Conservation (phyloP, 768 basidiomycete genomes). For the Leccinum fibrillosum region DNA sequence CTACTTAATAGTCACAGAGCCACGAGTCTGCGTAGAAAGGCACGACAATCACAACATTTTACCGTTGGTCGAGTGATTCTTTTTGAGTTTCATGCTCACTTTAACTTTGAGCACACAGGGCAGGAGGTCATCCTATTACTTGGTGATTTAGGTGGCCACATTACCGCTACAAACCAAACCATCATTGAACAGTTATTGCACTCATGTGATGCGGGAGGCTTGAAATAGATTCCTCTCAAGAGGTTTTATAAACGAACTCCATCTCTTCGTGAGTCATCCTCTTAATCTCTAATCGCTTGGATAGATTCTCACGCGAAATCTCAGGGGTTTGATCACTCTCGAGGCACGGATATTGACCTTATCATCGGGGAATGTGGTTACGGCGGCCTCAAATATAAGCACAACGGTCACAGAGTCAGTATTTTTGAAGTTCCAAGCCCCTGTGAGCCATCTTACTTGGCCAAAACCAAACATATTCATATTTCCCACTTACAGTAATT, state of each 20-base stretch:
- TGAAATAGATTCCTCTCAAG: not conserved
- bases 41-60: not conserved
- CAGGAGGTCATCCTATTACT: not conserved
- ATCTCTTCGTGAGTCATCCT: not conserved
- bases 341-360: not conserved
- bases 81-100: not conserved
- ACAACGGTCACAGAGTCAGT: conserved; percentile 16
- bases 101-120: not conserved
- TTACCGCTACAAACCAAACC: not conserved
- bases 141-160: not conserved
- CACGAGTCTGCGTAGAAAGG: not conserved
- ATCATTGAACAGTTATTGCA: not conserved
- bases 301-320: not conserved
- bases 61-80: not conserved
- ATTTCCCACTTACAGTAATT: conserved; percentile 5
- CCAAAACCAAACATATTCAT: conserved; percentile 3
- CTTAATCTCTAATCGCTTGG: not conserved
- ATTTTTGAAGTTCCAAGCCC: conserved; percentile 18
- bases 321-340: not conserved
- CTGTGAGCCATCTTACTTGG: conserved; percentile 8
- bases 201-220: not conserved
- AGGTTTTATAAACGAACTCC: not conserved
- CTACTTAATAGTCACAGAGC: not conserved
- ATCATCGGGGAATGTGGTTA: conserved; percentile 22
- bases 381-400: not conserved